Evolutionary conservation across 257 asterid genomes (phyloP), one percentile per base, ranked within the genome.

Genomic region (Jasminum sambac): DNA sequence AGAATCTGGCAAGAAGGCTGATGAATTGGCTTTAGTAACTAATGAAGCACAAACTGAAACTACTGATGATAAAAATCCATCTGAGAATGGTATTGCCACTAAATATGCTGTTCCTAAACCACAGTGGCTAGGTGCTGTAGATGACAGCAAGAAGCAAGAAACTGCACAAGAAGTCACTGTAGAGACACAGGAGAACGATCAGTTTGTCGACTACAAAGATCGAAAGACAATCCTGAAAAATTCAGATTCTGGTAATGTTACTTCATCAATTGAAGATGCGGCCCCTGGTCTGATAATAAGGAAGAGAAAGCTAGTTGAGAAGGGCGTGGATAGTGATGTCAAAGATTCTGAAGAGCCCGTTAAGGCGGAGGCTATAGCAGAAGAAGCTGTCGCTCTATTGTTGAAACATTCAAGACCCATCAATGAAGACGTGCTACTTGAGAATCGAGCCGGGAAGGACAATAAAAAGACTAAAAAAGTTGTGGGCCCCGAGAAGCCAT

Each of bases 71-170:
- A 48, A 68, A 13, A 84, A 79, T 52, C 67, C 69, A 60, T 63
- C 67, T 19, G 85, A 77, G 70, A 78, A 73, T 75, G 42, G 69
- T 71, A 37, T 87, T 66, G 61, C 88, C 64, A 58, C 84, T 70
- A 83, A 30, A 9, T 87, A 68, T 64, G 70, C 88, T 21, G 79
- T 68, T 73, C 65, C 78, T 41, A 91, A 91, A 84, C 95, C 98
- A 69, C 99, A 89, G 78, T 91, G 98, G 98, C 99, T 95, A 74
- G 98, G 97, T 66, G 99, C 99, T 66, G 95, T 89, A 26, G 84
- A 81, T 64, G 81, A 83, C 71, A 74, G 23, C 60, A 81, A 84
- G 74, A 87, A 72, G 46, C 72, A 88, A 83, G 96, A 88, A 81
- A 65, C 58, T 16, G 68, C 57, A 10, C 78, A 74, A 66, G 84